Conservation (phyloP, 2,329 filamentous ascomycete genomes). For the Emericellopsis cladophorae region DNA sequence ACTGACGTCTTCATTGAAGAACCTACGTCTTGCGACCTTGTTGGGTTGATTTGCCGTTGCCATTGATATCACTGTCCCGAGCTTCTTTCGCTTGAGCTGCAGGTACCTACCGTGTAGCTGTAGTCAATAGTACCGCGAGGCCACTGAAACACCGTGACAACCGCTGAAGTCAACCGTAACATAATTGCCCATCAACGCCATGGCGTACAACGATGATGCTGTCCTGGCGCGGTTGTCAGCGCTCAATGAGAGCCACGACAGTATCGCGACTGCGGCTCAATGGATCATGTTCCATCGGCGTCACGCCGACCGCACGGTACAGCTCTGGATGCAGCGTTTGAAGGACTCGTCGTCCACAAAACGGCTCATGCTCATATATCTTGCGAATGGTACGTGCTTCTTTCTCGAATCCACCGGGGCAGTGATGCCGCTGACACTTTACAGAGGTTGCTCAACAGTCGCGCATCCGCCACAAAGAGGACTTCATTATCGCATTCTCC, state of each 20-base stretch:
- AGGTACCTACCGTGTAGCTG: too few species aligned
- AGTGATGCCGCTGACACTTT: slow-evolving; percentile 1
- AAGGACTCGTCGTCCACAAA: slow-evolving; percentile 81
- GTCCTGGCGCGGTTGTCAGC: slow-evolving; percentile 90
- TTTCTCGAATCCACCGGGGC: too few species aligned
- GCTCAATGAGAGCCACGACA: slow-evolving; percentile 94
- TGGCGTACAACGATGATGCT: slow-evolving; percentile 94
- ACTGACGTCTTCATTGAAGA: too few species aligned
- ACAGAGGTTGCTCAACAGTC: slow-evolving; percentile 93
- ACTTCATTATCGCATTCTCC: slow-evolving; percentile 85
- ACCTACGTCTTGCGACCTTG: too few species aligned
- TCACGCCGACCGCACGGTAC: slow-evolving; percentile 82
- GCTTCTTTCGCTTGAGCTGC: too few species aligned
- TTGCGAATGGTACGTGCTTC: slow-evolving; percentile 76
- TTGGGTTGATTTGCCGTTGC: too few species aligned
- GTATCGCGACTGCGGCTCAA: slow-evolving; percentile 90
- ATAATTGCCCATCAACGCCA: slow-evolving; percentile 19
- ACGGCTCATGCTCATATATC: slow-evolving; percentile 81
- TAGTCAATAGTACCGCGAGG: too few species aligned
- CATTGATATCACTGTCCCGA: too few species aligned
- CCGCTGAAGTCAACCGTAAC: neutral
- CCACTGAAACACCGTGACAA: too few species aligned
- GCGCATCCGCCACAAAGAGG: slow-evolving; percentile 80
- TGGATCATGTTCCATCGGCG: slow-evolving; percentile 99
- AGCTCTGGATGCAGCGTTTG: slow-evolving; percentile 81